Percentiles rank a stretch among this genome's conserved stretches.
phyloP scores from a whole-genome alignment of 306 rosid species.

The Trifolium subterraneum region DNA sequence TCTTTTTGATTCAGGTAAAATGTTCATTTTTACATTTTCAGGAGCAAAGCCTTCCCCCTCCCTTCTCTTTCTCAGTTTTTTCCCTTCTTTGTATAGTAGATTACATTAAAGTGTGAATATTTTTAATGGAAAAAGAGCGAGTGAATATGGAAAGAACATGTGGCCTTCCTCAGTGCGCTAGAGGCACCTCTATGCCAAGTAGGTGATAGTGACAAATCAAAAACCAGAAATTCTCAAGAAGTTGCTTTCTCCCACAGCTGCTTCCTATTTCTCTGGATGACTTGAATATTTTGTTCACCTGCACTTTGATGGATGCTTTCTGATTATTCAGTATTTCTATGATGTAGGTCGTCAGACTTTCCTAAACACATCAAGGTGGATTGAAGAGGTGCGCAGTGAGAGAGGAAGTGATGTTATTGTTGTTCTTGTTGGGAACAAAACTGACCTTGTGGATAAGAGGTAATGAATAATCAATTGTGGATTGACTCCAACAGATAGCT shows the following conservation, averaged over 20 bases:
- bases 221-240: conserved; percentile 21
- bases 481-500: conserved; percentile 24
- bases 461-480: conserved; percentile 40
- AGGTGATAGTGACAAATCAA: conserved; percentile 12
- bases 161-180: conserved; percentile 11
- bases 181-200: conserved; percentile 8
- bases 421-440: conserved; percentile 90
- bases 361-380: conserved; percentile 83
- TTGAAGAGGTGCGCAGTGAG: conserved; percentile 93
- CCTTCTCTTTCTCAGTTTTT: background rate
- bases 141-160: conserved; percentile 10
- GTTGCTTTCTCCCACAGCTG: conserved; percentile 13
- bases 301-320: conserved; percentile 34
- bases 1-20: conserved; percentile 18
- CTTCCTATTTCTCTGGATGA: conserved; percentile 33
- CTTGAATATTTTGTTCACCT: conserved; percentile 21
- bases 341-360: conserved; percentile 77
- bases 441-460: conserved; percentile 96
- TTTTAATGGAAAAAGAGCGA: conserved; percentile 3
- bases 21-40: conserved; percentile 27
- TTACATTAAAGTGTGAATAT: conserved; percentile 8
- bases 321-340: conserved; percentile 39
- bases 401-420: conserved; percentile 87
- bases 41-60: background rate
- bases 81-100: background rate